Base-by-base conservation (phyloP, 495 filamentous ascomycete genomes). In the Haplographium delicatum region DNA sequence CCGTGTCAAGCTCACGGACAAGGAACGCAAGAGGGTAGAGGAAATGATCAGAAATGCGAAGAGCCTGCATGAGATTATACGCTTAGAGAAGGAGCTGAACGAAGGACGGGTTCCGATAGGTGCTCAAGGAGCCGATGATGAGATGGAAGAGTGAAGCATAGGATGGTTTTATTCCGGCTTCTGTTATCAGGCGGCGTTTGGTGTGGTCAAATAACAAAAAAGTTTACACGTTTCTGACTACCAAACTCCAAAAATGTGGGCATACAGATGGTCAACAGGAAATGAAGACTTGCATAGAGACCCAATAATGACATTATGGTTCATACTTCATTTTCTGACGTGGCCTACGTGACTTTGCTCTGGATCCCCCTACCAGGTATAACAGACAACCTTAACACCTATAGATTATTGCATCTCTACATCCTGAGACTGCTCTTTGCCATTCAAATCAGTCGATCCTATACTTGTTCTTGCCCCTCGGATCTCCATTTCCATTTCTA, bases 31-130 rank as follows among this genome's bases (percentile, higher is more conserved):
- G 72, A 75, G 69, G 11, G 78, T 90, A 8, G 78, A 81, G 69
- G 79, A 80, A 60, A 68, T 87, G 73, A 93, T 95, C 59, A 79
- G 76, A 63, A 82, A 86, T 54, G 93, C 94, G 4, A 88, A 85
- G 67, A 93, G 84, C 61, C 58, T 97, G 62, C 83, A 88, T 61
- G 89, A 93, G 70, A 89, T 95, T 57, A 80, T 85, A 18, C 68
- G 81, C 46, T 60, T 95, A 61, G 89, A 95, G 74, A 86, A 84
- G 69, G 88, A 88, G 64, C 68, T 96, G 46, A 84, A 84, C 50
- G 90, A 97, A 68, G 93, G 93, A 3, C 69, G 85, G 65, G 75
- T 96, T 63, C 88, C 89, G 13, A 73, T 75, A 20, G 87, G 82
- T 30, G 72, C 83, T 27, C 68, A 80, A 34, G 70, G 69, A 45